Evolutionary conservation across 345 rosid species (phyloP), one percentile per base, ranked within the genome.

Genomic region (Psidium friedrichsthalianum): DNA sequence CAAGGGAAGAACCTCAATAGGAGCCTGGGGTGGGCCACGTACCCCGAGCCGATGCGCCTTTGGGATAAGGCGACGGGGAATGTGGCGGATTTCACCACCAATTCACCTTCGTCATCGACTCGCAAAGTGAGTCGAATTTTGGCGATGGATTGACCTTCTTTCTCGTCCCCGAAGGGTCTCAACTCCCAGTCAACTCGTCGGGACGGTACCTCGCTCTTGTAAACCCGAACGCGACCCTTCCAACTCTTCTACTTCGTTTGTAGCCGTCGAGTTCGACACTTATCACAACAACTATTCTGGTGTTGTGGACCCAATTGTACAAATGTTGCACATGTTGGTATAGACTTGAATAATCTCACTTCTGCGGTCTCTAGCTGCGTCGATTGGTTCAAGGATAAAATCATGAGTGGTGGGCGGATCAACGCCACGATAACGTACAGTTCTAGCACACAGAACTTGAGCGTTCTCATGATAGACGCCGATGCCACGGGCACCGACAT

Each of bases 71-170:
- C 57, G 3, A 80, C 87, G 2, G 80, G 87, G 25, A 82, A 47
- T 21, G 56, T 61, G 76, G 84, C 87, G 16, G 49, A 82, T 51
- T 86, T 86, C 87, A 29, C 84, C 3, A 82, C 91, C 58, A 69
- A 64, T 89, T 87, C 74, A 42, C 86, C 18, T 89, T 88, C 82
- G 85, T 86, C 40, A 16, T 82, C 22, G 0, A 81, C 22, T 59
- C 87, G 3, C 47, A 64, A 3, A 14, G 1, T 4, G 2, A 0
- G 0, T 1, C n/a, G 1, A 1, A 0, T 0, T 44, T 55, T 7
- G 85, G 74, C 3, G 89, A 87, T 78, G 91, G 89, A 15, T 1
- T 89, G 27, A 51, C 88, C 16, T 88, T 89, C 83, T 89, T 89
- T 56, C n/a, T 89, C 74, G 61, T 22, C 3, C 83, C 87, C 3